phyloP scores from a whole-genome alignment of 2,329 filamentous ascomycete genomes.

The Colletotrichum lentis region DNA sequence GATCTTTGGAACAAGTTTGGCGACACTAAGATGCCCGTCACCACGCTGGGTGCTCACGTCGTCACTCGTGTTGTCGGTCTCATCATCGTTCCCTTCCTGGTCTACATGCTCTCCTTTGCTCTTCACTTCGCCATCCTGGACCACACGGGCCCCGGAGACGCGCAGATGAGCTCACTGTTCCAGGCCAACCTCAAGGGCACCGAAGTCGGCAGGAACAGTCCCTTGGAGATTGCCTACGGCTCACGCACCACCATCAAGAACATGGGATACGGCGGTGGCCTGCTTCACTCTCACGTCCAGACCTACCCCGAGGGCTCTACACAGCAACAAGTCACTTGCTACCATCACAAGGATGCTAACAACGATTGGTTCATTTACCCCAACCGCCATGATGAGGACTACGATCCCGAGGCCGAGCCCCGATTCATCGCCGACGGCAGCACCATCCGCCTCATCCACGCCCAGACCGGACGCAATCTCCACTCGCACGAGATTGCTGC shows the following conservation, averaged over 20 bases:
- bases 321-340: conserved; percentile 98
- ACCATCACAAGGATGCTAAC: conserved; percentile 99
- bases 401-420: conserved; percentile 73
- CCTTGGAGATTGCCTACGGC: conserved; percentile 87
- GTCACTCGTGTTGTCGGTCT: conserved; percentile 82
- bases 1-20: conserved; percentile 99
- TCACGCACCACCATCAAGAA: conserved; percentile 96
- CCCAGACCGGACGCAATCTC: conserved; percentile 94
- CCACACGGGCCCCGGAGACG: conserved; percentile 93
- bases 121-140: conserved; percentile 93
- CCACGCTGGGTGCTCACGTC: conserved; percentile 78
- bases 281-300: conserved; percentile 95
- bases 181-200: conserved; percentile 95
- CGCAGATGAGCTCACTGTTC: conserved; percentile 99
- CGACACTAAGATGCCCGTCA: conserved; percentile 85
- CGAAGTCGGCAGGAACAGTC: conserved; percentile 92
- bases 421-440: conserved; percentile 82
- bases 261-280: conserved; percentile 97
- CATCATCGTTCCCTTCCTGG: conserved; percentile 85
- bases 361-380: conserved; percentile 99
- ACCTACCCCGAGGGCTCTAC: conserved; percentile 92
- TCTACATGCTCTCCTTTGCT: conserved; percentile 96
- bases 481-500: conserved; percentile 93
- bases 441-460: conserved; percentile 86
- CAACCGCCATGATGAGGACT: conserved; percentile 79